phyloP scores from a whole-genome alignment of 345 rosid species.

The Eucalyptus rudis region DNA sequence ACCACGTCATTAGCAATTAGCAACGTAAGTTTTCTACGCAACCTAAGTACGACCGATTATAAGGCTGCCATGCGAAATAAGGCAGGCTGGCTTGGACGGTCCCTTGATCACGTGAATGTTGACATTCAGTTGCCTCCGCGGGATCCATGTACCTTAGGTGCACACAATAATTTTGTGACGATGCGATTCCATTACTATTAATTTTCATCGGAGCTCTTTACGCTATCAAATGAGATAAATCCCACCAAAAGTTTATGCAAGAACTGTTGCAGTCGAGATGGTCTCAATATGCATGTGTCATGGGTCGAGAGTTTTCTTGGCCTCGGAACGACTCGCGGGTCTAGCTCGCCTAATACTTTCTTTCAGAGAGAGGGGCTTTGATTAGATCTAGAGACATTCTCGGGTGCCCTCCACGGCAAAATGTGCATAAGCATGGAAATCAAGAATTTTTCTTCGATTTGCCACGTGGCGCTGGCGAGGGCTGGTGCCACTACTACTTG shows the following conservation, averaged over 20 bases:
- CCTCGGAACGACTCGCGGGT: too few relatives aligned
- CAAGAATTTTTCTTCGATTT: not conserved
- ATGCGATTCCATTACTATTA: too few relatives aligned
- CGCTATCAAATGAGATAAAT: not conserved
- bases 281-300: not conserved
- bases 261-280: not conserved
- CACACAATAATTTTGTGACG: not conserved
- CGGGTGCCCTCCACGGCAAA: not conserved
- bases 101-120: not conserved
- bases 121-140: too few relatives aligned
- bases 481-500: not conserved
- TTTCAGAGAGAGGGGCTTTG: not conserved
- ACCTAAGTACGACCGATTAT: not conserved
- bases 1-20: not conserved
- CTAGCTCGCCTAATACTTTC: not conserved
- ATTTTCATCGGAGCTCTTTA: not conserved
- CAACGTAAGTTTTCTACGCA: not conserved
- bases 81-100: too few relatives aligned
- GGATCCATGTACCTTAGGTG: not conserved
- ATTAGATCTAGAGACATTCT: too few relatives aligned
- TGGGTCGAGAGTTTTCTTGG: too few relatives aligned
- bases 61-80: not conserved
- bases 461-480: not conserved
- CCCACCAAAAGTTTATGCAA: not conserved
- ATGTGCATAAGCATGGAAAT: not conserved